A percentile compares a stretch with the other conserved stretches of the same genome.
Evolutionary conservation across 768 basidiomycete species (phyloP).

Genomic region (Lentinula raphanica): DNA sequence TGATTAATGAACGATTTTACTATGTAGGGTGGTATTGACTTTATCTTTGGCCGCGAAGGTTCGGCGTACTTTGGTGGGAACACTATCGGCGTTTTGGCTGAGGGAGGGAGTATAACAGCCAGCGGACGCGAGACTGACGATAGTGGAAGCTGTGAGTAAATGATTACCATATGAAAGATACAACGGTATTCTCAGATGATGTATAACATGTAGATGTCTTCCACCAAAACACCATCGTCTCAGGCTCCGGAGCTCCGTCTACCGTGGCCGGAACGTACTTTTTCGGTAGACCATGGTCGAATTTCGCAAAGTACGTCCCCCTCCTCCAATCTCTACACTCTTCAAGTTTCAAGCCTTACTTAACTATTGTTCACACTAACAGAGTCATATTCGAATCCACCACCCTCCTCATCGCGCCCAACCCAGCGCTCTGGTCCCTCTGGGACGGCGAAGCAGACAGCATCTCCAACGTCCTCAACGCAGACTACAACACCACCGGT

Average conservation of each 20-base stretch:
- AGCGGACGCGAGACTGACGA: slow-evolving; percentile 42
- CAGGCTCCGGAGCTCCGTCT: slow-evolving; percentile 33
- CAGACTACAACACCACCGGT: slow-evolving; percentile 41
- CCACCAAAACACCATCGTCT: slow-evolving; percentile 38
- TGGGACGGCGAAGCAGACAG: slow-evolving; percentile 34
- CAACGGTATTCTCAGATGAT: not conserved
- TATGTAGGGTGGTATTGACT: slow-evolving; percentile 43
- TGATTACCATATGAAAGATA: not conserved
- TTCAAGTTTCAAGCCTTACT: not conserved
- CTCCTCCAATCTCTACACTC: not conserved
- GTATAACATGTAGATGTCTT: slow-evolving; percentile 36
- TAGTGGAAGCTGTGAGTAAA: slow-evolving; percentile 38
- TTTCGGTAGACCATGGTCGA: slow-evolving; percentile 46
- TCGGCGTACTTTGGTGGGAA: slow-evolving; percentile 45
- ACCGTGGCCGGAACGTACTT: slow-evolving; percentile 31
- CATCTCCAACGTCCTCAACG: slow-evolving; percentile 41
- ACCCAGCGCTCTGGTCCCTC: slow-evolving; percentile 39
- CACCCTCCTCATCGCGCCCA: slow-evolving; percentile 32
- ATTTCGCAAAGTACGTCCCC: slow-evolving; percentile 9
- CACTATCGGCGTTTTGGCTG: slow-evolving; percentile 38
- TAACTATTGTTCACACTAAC: not conserved
- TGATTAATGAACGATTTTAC: no score
- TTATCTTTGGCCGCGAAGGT: slow-evolving; percentile 43
- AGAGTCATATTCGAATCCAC: slow-evolving; percentile 49
- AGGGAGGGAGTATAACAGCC: slow-evolving; percentile 41